These are phyloP conservation scores for Mitragyna speciosa DNA, from an alignment of 257 asterid species.

Conservation along the genomic window DNA sequence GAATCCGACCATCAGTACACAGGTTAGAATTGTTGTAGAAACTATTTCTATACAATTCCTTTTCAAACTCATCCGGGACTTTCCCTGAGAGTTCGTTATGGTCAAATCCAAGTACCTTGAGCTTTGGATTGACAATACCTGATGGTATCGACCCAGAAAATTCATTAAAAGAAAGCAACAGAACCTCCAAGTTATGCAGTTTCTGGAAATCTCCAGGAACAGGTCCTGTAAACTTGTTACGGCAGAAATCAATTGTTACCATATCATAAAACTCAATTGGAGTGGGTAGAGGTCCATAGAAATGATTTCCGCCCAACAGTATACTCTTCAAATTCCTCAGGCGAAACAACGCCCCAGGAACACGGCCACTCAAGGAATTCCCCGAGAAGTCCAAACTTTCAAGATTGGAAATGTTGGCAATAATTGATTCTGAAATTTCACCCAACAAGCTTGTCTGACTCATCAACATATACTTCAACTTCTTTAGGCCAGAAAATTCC, in stretches of 20 bases:
- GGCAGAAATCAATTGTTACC: slow-evolving; percentile 48
- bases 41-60: slow-evolving; percentile 54
- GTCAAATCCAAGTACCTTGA: slow-evolving; percentile 33
- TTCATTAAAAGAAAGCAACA: slow-evolving; percentile 42
- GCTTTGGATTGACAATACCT: slow-evolving; percentile 48
- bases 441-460: slow-evolving; percentile 37
- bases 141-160: slow-evolving; percentile 54
- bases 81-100: slow-evolving; percentile 55
- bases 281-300: slow-evolving; percentile 61
- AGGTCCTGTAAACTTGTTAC: slow-evolving; percentile 20
- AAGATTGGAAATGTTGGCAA: slow-evolving; percentile 40
- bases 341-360: slow-evolving; percentile 40
- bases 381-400: neutral
- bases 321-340: slow-evolving; percentile 47
- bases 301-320: slow-evolving; percentile 37
- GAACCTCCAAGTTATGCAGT: slow-evolving; percentile 35
- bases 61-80: slow-evolving; percentile 56
- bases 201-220: slow-evolving; percentile 61
- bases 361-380: slow-evolving; percentile 18
- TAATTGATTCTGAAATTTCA: slow-evolving; percentile 31
- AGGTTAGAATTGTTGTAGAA: slow-evolving; percentile 56
- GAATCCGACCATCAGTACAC: slow-evolving; percentile 37
- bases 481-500: slow-evolving; percentile 52
- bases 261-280: slow-evolving; percentile 35
- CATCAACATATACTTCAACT: slow-evolving; percentile 47